Conservation (phyloP, 1,139 yeast genomes). For the Blastobotrys illinoisensis region DNA sequence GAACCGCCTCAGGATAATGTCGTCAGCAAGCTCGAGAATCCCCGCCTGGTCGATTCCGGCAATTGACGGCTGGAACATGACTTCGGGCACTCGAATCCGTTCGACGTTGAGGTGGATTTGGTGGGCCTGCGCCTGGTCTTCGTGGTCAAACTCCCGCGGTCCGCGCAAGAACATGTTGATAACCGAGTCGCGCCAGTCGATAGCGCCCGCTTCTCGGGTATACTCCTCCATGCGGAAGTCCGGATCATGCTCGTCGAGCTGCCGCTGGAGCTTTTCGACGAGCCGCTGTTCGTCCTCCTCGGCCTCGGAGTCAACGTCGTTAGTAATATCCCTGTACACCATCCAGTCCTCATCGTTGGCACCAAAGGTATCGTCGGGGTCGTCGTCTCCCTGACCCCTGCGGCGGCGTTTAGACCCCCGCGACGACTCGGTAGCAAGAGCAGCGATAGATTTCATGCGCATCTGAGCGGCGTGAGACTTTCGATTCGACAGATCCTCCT, state of each 20-base stretch:
- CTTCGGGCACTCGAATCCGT: conserved; percentile 87
- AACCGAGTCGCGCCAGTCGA: conserved; percentile 78
- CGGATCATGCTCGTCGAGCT: conserved; percentile 75
- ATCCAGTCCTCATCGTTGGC: conserved; percentile 97
- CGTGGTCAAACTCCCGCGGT: conserved; percentile 67
- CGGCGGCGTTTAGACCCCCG: conserved; percentile 28
- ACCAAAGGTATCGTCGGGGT: conserved; percentile 91
- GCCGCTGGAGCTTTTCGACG: conserved; percentile 62
- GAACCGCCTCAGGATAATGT: conserved; percentile 56
- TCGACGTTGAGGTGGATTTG: conserved; percentile 89
- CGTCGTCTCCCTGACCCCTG: conserved; percentile 51
- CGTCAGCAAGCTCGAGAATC: conserved; percentile 67
- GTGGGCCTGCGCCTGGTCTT: conserved; percentile 65
- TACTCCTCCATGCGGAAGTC: conserved; percentile 73
- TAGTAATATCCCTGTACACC: conserved; percentile 77
- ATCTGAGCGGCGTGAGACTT: conserved; percentile 89
- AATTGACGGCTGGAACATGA: conserved; percentile 86
- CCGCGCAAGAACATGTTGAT: conserved; percentile 86
- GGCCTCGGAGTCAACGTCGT: conserved; percentile 66
- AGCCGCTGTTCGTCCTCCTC: conserved; percentile 67
- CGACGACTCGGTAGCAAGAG: conserved; percentile 69
- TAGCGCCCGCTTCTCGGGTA: conserved; percentile 64
- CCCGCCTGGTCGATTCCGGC: conserved; percentile 98
- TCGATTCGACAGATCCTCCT: conserved; percentile 78
- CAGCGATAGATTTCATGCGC: conserved; percentile 88